Conservation (phyloP, 2,329 filamentous ascomycete species). For the Phaeomoniella chlamydospora region DNA sequence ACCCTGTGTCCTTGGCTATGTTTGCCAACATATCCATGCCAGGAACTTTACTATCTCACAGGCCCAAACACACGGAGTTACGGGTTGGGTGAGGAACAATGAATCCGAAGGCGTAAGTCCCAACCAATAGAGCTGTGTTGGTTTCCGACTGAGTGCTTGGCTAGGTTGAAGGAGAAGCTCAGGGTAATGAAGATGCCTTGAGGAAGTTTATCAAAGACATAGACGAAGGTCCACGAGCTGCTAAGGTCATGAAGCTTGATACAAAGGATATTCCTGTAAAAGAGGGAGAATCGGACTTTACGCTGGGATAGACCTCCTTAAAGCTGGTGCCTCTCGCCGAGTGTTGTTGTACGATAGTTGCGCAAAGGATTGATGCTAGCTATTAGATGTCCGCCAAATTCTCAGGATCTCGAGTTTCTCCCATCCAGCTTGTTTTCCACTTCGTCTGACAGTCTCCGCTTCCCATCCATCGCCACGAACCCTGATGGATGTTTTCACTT, state of each 20-base stretch:
- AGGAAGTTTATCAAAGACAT: slow-evolving; percentile 60
- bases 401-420: slow-evolving; percentile 83
- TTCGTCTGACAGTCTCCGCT: slow-evolving; percentile 63
- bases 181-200: slow-evolving; percentile 54
- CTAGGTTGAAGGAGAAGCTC: slow-evolving; percentile 80
- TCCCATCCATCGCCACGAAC: slow-evolving; percentile 51
- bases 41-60: slow-evolving; percentile 20
- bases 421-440: slow-evolving; percentile 82
- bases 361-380: too few species aligned
- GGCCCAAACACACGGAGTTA: slow-evolving; percentile 27
- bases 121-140: too few species aligned
- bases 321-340: too few species aligned
- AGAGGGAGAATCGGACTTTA: slow-evolving; percentile 40
- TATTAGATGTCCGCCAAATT: slow-evolving; percentile 64
- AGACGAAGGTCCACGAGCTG: slow-evolving; percentile 56
- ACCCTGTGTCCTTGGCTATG: too few species aligned
- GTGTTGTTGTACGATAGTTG: too few species aligned
- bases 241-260: slow-evolving; percentile 61
- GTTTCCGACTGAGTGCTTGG: not conserved
- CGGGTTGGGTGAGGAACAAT: slow-evolving; percentile 34
- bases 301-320: slow-evolving; percentile 1
- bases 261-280: slow-evolving; percentile 50
- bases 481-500: slow-evolving; percentile 51
- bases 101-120: not conserved
- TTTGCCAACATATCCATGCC: not conserved